These are phyloP conservation scores for Medicago truncatula DNA, from an alignment of 306 rosid genomes.

Conservation along the genomic window DNA sequence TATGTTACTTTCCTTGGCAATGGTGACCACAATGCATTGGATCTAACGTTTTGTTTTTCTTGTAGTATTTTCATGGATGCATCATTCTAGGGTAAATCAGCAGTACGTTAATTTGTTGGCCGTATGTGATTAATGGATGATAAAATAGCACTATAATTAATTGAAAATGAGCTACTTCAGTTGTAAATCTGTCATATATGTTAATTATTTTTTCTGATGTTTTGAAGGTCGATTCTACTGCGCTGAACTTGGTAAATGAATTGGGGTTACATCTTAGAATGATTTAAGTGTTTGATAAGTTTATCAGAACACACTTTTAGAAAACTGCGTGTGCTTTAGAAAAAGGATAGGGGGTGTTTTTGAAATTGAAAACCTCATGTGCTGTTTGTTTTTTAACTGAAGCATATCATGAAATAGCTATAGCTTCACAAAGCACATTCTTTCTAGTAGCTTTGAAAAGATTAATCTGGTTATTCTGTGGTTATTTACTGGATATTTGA, in stretches of 20 bases:
- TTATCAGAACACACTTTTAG: neutral
- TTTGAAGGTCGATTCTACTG: conserved; percentile 3
- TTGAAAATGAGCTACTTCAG: neutral
- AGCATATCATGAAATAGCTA: neutral
- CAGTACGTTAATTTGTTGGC: neutral
- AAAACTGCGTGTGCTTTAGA: conserved; percentile 1
- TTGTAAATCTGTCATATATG: conserved; percentile 17
- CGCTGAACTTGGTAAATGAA: neutral
- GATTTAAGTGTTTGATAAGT: conserved; percentile 8
- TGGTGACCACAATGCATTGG: conserved; percentile 8
- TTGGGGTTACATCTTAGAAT: conserved; percentile 1
- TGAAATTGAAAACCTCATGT: neutral
- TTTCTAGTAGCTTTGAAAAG: conserved; percentile 16
- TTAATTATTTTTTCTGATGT: neutral
- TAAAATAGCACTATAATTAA: neutral
- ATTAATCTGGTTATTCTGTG: conserved; percentile 23
- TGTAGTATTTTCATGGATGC: conserved; percentile 34
- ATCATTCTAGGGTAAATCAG: conserved; percentile 24
- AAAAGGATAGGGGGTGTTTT: neutral
- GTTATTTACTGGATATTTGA: conserved; percentile 28
- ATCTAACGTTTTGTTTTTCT: conserved; percentile 16
- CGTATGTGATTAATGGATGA: conserved; percentile 18
- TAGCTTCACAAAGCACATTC: conserved; percentile 8
- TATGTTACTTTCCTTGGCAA: conserved; percentile 10
- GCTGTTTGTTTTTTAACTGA: conserved; percentile 12